Evolutionary conservation across 371 early-diverging fungal species (phyloP).

Genomic region (Mortierella sp.): DNA sequence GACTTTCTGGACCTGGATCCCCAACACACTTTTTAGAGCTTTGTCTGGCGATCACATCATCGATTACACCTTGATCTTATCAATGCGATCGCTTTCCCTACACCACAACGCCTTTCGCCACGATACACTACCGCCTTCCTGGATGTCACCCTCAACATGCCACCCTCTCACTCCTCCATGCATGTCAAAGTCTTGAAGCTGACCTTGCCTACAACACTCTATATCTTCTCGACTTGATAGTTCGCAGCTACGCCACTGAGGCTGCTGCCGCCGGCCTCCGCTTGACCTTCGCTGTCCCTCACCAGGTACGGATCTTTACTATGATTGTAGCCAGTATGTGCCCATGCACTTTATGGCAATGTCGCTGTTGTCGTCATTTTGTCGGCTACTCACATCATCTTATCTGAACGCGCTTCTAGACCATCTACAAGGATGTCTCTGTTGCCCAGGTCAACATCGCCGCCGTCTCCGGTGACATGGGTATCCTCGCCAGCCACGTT

Average conservation of each 20-base stretch:
- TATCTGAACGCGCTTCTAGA: conserved; percentile 52
- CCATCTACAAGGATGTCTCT: conserved; percentile 81
- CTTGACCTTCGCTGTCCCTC: conserved; percentile 93
- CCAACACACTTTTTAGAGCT: neutral
- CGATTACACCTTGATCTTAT: neutral
- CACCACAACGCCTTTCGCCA: neutral
- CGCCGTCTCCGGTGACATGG: conserved; percentile 96
- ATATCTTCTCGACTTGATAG: conserved; percentile 45
- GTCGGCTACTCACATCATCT: neutral
- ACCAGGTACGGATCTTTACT: conserved; percentile 73
- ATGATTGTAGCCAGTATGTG: neutral
- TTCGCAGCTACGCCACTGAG: conserved; percentile 84
- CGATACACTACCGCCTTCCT: neutral
- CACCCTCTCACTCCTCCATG: neutral
- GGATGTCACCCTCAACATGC: neutral
- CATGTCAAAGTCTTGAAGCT: neutral
- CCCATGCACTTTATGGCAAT: neutral
- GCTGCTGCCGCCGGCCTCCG: conserved; percentile 76
- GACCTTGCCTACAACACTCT: neutral
- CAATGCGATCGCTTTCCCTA: neutral
- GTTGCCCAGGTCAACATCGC: conserved; percentile 96
- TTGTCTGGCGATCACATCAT: neutral
- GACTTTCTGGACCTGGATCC: neutral
- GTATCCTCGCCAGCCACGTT: conserved; percentile 98
- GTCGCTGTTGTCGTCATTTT: neutral